Evolutionary conservation across 495 filamentous ascomycete species (phyloP), one percentile per base, ranked within the genome.

Genomic region (Penicillium robsamsonii): DNA sequence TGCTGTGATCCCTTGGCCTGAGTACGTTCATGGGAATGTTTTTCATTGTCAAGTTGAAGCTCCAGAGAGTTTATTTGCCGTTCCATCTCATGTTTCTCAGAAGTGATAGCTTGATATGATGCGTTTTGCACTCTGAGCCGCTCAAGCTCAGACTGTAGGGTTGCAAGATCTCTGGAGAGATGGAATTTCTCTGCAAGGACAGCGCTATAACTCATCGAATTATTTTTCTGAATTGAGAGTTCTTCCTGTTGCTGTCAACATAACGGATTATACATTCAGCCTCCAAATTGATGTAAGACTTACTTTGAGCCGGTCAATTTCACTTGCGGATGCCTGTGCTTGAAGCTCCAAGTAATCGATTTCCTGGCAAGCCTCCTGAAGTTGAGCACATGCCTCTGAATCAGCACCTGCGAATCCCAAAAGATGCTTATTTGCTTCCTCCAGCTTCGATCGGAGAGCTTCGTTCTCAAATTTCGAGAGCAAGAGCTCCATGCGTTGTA

Each of bases 21-120:
- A 0, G 76, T 81, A 49, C 85, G 83, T 53, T 88, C 82, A 22
- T 83, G 76, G 2, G 86, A 78, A 25, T 85, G 80, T 66, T 86
- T 92, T 66, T 92, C 87, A 46, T 86, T 85, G 53, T 90, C 89
- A 9, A 96, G 77, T 63, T 94, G 87, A 41, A 90, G 81, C 63
- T 96, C 87, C 4, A 93, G 64, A 5, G 85, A 83, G 63, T 77
- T 87, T 37, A 96, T 66, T 68, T 91, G 86, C 27, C 88, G 81
- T 62, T 92, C 84, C 13, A 96, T 69, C 15, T 85, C 80, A 17
- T 91, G 70, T 60, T 94, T 96, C 62, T 92, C 89, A 2, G 86
- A 74, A 25, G 92, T 75, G 7, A 87, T 68, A 6, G 78, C 76
- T 60, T 90, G 85, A 40, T 89, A 78, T 24, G 83, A 81, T 15